A percentile compares a stretch with the other conserved stretches of the same genome.
Conservation (phyloP, 225 moss, liverwort and hornwort species). For the Takakia lepidozioides region DNA sequence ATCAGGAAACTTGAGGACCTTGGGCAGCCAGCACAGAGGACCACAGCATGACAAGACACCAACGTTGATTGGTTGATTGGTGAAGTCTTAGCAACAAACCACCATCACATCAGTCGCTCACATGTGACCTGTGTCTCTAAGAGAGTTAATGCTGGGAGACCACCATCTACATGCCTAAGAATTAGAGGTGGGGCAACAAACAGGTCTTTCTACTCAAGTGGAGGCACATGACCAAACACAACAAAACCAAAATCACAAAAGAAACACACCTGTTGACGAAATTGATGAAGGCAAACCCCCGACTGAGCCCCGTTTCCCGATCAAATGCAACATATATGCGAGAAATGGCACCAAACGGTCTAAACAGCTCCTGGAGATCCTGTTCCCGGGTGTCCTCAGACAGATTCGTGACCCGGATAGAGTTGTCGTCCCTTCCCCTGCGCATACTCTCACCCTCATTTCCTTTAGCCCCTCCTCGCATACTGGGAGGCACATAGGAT, state of each 20-base stretch:
- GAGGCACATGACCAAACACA: not conserved
- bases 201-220: not conserved
- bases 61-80: too few species aligned
- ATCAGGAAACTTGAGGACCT: too few species aligned
- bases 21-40: too few species aligned
- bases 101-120: too few species aligned
- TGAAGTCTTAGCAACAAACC: too few species aligned
- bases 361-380: conserved; percentile 91
- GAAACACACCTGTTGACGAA: conserved; percentile 70
- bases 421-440: conserved; percentile 88
- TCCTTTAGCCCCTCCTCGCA: conserved; percentile 56
- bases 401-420: conserved; percentile 80
- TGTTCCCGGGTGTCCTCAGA: conserved; percentile 93
- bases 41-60: too few species aligned
- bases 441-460: conserved; percentile 91
- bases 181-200: too few species aligned
- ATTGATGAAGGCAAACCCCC: conserved; percentile 93
- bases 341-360: conserved; percentile 91
- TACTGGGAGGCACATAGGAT: conserved; percentile 85
- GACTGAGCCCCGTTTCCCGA: conserved; percentile 80
- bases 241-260: not conserved
- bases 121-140: too few species aligned
- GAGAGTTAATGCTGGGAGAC: too few species aligned
- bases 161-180: too few species aligned
- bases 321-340: conserved; percentile 91